phyloP scores from a whole-genome alignment of 345 rosid genomes.

The Euphorbia tirucalli region DNA sequence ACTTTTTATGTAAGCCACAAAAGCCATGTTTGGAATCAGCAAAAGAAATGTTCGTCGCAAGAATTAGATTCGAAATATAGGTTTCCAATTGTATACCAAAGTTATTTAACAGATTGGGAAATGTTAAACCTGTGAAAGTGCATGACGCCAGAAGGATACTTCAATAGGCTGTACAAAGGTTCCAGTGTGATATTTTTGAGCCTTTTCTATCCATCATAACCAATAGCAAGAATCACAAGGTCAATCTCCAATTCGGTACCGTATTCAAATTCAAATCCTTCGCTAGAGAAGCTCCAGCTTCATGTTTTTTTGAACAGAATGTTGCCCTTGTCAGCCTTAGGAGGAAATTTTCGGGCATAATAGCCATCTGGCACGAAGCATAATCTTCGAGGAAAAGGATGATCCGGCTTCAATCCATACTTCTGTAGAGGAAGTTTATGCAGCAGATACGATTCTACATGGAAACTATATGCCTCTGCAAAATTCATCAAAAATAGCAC shows the following conservation, averaged over 20 bases:
- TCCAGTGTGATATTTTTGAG: conserved; percentile 68
- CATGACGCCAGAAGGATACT: conserved; percentile 59
- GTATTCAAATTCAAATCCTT: conserved; percentile 76
- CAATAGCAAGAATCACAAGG: conserved; percentile 76
- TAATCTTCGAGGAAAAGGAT: conserved; percentile 83
- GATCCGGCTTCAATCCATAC: conserved; percentile 79
- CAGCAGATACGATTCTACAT: conserved; percentile 72
- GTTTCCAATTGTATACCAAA: neutral
- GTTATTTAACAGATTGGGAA: neutral
- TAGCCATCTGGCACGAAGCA: conserved; percentile 94
- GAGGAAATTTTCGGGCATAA: conserved; percentile 74
- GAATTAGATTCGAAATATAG: neutral
- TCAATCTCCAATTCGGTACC: conserved; percentile 57
- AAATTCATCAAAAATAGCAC: neutral
- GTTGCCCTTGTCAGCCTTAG: conserved; percentile 72
- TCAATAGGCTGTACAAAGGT: conserved; percentile 60
- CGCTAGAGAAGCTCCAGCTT: conserved; percentile 70
- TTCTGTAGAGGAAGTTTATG: conserved; percentile 71
- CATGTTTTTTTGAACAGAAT: conserved; percentile 64
- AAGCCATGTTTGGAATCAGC: conserved; percentile 75
- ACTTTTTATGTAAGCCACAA: conserved; percentile 74
- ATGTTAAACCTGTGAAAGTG: conserved; percentile 64
- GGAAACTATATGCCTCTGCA: conserved; percentile 63
- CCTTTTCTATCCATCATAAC: conserved; percentile 78
- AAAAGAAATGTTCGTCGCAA: conserved; percentile 75